Base-by-base conservation (phyloP, 2,329 filamentous ascomycete species). In the Beauveria sp. region DNA sequence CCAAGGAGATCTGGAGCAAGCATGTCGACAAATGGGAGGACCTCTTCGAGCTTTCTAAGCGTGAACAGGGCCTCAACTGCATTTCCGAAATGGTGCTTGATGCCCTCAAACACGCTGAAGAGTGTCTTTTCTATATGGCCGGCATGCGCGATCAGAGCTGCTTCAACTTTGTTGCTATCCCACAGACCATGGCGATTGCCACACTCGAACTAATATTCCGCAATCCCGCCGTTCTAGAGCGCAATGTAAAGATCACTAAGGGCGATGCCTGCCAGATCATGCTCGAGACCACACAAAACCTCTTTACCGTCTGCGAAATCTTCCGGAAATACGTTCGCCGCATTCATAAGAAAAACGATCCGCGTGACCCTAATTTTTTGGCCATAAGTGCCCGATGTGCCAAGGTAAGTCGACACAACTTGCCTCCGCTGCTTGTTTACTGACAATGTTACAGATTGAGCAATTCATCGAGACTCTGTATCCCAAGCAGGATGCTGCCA, bases 151-250 rank as follows among this genome's bases (percentile, higher is more conserved):
- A 99, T 72, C 95, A 99, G 79, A 96, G 91, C 72, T 91, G 96
- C 28, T 99, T 99, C 85, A 99, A 99, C 82, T 99, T 99, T 75
- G 92, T 92, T 53, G 93, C 93, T 62, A 99, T 99, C 66, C 95
- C 95, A 2, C 95, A 99, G 76, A 82, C 87, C 66, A 99, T 99
- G 95, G 95, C 93, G 59, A 97, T 99, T 73, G 93, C 95, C 9
- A 98, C 93, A 0, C 79, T 98, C 48, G 93, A 97, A 68, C 80
- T 91, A 20, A 89, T 93, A 69, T 99, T 98, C 85, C 88, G 90
- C 70, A 99, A 99, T 75, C 89, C 90, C 24, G 82, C 81, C 64
- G 86, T 99, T 62, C 96, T 96, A 72, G 77, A 93, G 72, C 86
- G 83, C 66, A 95, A 97, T 71, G 80, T 99, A 78, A 99, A 99